Conservation (phyloP, 495 filamentous ascomycete species). For the Neurospora cerealis region DNA sequence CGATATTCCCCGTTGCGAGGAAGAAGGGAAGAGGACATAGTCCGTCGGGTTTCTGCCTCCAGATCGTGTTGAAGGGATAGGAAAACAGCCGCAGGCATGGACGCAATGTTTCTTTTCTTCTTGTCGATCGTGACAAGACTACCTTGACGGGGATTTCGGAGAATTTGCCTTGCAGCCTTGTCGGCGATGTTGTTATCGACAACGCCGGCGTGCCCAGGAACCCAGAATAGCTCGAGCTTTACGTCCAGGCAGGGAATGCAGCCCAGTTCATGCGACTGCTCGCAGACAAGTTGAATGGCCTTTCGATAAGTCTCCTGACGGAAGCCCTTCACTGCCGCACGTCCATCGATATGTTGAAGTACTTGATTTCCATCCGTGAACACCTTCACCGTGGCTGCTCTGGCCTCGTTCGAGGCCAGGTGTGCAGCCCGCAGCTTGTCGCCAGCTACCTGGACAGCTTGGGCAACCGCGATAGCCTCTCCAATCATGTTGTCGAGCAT, state of each 20-base stretch:
- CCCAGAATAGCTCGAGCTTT: neutral
- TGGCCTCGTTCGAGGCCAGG: neutral
- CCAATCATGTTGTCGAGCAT: neutral
- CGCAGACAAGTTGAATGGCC: neutral
- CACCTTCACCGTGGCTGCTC: neutral
- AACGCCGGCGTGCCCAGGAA: neutral
- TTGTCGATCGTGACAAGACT: neutral
- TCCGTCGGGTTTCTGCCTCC: neutral
- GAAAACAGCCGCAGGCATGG: neutral
- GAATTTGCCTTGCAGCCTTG: neutral
- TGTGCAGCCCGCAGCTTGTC: neutral
- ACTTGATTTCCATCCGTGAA: neutral
- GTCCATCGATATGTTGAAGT: neutral
- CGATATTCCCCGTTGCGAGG: neutral
- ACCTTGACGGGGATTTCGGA: neutral
- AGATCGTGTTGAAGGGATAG: neutral
- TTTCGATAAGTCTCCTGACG: neutral
- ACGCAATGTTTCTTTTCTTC: neutral
- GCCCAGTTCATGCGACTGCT: neutral
- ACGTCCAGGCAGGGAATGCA: neutral
- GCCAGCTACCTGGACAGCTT: neutral
- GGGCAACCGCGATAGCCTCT: neutral
- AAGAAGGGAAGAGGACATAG: neutral
- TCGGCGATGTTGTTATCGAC: neutral
- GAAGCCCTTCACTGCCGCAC: neutral